Base-by-base conservation (phyloP, 352 stramenopile species). In the Phytophthora citricola region DNA sequence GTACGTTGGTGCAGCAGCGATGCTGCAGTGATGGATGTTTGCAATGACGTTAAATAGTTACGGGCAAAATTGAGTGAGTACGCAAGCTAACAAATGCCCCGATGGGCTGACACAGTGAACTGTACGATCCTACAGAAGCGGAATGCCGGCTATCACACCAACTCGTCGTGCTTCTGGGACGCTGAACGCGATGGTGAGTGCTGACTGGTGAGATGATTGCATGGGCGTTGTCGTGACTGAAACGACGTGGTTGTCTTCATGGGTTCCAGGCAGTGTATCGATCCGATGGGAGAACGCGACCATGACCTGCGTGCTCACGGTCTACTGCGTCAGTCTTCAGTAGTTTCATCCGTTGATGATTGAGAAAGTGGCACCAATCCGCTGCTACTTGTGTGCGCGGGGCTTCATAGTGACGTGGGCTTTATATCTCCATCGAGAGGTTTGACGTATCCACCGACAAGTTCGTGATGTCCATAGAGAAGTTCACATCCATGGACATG, bases 91-190 rank as follows among this genome's bases (percentile, higher is more conserved):
- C 56, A 34, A 66, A 70, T 56, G 47, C 14, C 59, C 32, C 11
- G 12, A 17, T 50, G 47, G 47, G 36, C 50, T 68, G 41, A 17
- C 34, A 65, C 73, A 95, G 89, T 94, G 27, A 92, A 96, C 71
- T 92, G 85, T 70, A 87, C 86, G 44, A 85, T 96, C 54, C 69
- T 96, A n/a, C 89, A 96, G 67, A 96, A 96, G 83, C 78, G 87
- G 20, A 96, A 96, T 58, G 83, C 87, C 11, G 87, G 89, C 43
- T 93, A 83, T 59, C 89, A 96, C 74, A 93, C 85, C 65, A 95
- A 91, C 63, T 94, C 87, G 41, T 81, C 89, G 26, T 95, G 87
- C 65, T 94, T 94, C 71, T 96, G 89, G 89, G 87, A 96, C 58
- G 81, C 89, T 29, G 73, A 93, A 36, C 88, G 84, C 29, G 89